These are phyloP conservation scores for Dryadomyces quercivorus DNA, from an alignment of 2,329 filamentous ascomycete species.

Conservation along the genomic window DNA sequence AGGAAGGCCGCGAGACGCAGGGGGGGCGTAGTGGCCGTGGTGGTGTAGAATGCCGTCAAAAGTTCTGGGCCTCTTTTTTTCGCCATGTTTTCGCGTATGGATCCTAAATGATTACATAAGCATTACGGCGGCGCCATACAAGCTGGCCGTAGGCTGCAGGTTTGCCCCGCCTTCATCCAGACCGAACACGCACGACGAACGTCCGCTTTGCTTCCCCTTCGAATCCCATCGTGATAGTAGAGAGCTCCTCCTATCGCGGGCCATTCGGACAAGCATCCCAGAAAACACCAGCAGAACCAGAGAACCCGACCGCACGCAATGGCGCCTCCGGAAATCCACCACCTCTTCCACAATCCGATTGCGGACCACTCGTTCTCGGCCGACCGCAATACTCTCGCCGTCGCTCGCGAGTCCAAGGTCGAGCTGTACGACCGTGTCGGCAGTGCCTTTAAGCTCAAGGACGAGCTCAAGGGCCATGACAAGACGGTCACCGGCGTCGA, in stretches of 20 bases:
- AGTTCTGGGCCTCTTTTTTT: too few species aligned
- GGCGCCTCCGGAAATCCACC: slow-evolving; percentile 81
- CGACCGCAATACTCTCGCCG: slow-evolving; percentile 77
- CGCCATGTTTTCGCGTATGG: too few species aligned
- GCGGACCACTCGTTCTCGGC: slow-evolving; percentile 97
- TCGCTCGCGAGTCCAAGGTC: slow-evolving; percentile 79
- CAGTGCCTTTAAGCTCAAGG: slow-evolving; percentile 67
- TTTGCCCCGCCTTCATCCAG: too few species aligned
- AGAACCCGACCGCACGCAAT: slow-evolving; percentile 35
- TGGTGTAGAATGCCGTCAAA: too few species aligned
- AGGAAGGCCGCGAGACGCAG: not conserved
- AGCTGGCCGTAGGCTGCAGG: too few species aligned
- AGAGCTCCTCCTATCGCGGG: slow-evolving; percentile 85
- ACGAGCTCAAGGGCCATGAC: slow-evolving; percentile 92
- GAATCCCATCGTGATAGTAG: slow-evolving; percentile 60
- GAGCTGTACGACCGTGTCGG: slow-evolving; percentile 73
- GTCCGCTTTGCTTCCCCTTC: not conserved
- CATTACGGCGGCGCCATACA: too few species aligned
- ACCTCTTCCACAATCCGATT: slow-evolving; percentile 93
- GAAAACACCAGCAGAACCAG: not conserved
- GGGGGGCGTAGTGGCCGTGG: too few species aligned
- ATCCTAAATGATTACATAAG: too few species aligned
- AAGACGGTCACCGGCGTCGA: slow-evolving; percentile 95
- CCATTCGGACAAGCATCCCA: not conserved
- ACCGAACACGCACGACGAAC: not conserved